Conservation (phyloP, 768 basidiomycete genomes). For the Rhizopogon vesiculosus region DNA sequence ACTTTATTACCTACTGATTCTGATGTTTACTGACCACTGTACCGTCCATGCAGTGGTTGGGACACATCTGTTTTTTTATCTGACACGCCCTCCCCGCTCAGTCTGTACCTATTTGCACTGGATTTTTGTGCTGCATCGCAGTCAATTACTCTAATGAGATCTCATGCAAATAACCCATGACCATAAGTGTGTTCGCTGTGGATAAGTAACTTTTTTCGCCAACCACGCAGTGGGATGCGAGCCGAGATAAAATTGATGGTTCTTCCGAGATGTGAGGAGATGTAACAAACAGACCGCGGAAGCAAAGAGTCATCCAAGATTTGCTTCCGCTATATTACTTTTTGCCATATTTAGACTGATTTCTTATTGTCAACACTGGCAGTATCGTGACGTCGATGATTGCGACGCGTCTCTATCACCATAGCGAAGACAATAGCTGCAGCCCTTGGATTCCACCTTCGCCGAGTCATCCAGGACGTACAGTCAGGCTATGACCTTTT, state of each 20-base stretch:
- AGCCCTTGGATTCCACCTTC: not conserved
- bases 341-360: not conserved
- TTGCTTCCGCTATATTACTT: too few species aligned
- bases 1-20: constrained; percentile 1
- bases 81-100: not conserved
- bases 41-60: not conserved
- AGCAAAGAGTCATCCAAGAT: too few species aligned
- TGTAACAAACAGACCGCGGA: too few species aligned
- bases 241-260: too few species aligned
- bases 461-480: not conserved
- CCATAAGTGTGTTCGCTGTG: not conserved
- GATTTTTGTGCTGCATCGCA: not conserved
- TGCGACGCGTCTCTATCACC: constrained; percentile 1
- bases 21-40: not conserved
- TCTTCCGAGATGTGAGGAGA: too few species aligned
- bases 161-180: not conserved
- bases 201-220: too few species aligned
- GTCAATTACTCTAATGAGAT: not conserved
- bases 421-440: constrained; percentile 4
- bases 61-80: not conserved
- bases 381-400: not conserved
- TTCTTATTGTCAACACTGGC: not conserved
- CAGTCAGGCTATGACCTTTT: not conserved
- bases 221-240: too few species aligned
- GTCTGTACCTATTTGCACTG: not conserved